These are phyloP conservation scores for Talaromyces borbonicus DNA, from an alignment of 495 filamentous ascomycete genomes.

Conservation along the genomic window DNA sequence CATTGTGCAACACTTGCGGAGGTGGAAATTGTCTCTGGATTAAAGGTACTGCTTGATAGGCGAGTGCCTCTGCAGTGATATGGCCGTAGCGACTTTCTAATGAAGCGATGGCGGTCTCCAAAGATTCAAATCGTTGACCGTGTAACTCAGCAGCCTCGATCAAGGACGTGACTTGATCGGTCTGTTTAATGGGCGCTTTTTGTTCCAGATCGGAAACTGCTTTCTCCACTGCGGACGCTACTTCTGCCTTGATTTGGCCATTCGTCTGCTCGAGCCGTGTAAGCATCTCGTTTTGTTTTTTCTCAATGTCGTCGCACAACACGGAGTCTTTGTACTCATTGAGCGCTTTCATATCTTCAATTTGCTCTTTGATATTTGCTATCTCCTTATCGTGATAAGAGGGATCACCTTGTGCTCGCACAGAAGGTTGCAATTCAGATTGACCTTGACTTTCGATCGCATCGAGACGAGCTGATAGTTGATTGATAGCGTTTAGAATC, in stretches of 20 bases:
- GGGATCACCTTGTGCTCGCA: background rate
- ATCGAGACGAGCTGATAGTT: background rate
- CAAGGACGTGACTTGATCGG: background rate
- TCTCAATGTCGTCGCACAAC: background rate
- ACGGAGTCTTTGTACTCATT: constrained; percentile 14
- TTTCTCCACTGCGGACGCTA: constrained; percentile 3
- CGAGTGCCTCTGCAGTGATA: constrained; percentile 23
- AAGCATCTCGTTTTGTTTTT: background rate
- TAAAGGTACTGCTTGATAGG: constrained; percentile 23
- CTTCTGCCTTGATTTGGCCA: constrained; percentile 3
- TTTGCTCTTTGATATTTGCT: constrained; percentile 2
- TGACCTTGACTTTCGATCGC: background rate
- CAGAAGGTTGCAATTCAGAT: background rate
- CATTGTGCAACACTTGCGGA: background rate
- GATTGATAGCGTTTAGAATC: background rate
- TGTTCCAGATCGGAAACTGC: constrained; percentile 10
- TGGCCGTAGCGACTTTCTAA: constrained; percentile 28
- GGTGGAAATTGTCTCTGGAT: constrained; percentile 28
- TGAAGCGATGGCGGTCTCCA: constrained; percentile 22
- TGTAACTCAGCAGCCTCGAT: background rate
- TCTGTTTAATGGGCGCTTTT: constrained; percentile 8
- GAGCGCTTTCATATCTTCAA: constrained; percentile 10
- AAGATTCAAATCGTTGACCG: constrained; percentile 7
- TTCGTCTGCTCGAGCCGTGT: background rate
- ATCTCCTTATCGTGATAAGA: background rate